A percentile compares a stretch with the other conserved stretches of the same genome.
These are phyloP conservation scores for Esteya vermicola DNA, from an alignment of 2,329 filamentous ascomycete genomes.

Conservation along the genomic window DNA sequence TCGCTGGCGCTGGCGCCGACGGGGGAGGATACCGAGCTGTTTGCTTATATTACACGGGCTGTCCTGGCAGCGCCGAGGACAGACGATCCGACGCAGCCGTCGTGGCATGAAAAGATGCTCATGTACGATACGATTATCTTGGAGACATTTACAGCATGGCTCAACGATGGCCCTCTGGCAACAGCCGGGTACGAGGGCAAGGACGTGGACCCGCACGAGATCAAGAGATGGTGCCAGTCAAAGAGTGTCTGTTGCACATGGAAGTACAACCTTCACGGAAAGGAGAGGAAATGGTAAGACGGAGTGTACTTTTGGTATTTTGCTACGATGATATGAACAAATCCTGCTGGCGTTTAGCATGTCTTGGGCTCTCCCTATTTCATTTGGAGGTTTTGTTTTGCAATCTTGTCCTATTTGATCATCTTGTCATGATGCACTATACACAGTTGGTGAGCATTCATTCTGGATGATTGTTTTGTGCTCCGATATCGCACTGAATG, in stretches of 20 bases:
- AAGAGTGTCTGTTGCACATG: conserved; percentile 75
- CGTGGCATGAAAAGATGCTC: conserved; percentile 86
- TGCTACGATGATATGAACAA: too few relatives aligned
- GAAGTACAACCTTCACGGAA: conserved; percentile 40
- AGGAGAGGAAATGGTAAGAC: conserved; percentile 31
- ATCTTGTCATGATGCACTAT: too few relatives aligned
- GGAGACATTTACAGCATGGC: conserved; percentile 71
- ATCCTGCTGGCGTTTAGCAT: too few relatives aligned
- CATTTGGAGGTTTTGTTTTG: too few relatives aligned
- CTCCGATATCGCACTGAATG: too few relatives aligned
- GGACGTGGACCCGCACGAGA: conserved; percentile 47
- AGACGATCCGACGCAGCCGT: conserved; percentile 36
- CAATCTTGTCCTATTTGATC: too few relatives aligned
- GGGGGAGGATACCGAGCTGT: conserved; percentile 29
- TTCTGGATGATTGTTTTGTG: too few relatives aligned
- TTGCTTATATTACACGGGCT: conserved; percentile 39
- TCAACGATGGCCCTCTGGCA: conserved; percentile 58
- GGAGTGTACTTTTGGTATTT: too few relatives aligned
- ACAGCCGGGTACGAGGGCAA: conserved; percentile 45
- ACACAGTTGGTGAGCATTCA: too few relatives aligned
- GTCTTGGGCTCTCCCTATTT: too few relatives aligned
- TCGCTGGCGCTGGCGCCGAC: conserved; percentile 22
- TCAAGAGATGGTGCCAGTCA: conserved; percentile 82
- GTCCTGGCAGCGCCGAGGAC: conserved; percentile 36
- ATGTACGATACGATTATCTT: conserved; percentile 84